phyloP scores from a whole-genome alignment of 2,329 filamentous ascomycete genomes.

The Sporothrix pallida region DNA sequence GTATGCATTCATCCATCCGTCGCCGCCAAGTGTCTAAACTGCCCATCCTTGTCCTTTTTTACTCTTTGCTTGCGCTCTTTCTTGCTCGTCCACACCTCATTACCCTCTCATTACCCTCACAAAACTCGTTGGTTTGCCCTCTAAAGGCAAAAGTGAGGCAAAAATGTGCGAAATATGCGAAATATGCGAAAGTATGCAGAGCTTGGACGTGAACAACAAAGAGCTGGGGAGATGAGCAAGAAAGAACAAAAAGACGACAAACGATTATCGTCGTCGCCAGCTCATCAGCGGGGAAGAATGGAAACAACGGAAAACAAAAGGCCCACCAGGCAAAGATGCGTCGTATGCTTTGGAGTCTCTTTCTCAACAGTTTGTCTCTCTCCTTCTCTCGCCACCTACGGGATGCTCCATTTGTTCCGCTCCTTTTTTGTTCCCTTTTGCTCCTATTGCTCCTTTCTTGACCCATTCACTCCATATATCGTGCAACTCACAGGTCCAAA shows the following conservation, averaged over 20 bases:
- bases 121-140: not conserved
- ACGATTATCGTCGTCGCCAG: not conserved
- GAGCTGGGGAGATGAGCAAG: not conserved
- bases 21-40: not conserved
- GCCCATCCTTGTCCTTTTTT: no score
- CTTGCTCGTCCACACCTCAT: no score
- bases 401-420: not conserved
- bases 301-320: not conserved
- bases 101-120: not conserved
- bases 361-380: no score
- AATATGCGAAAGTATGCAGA: no score
- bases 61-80: no score
- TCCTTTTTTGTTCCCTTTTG: not conserved
- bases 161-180: no score
- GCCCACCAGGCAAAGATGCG: not conserved
- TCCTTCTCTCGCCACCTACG: not conserved
- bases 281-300: not conserved
- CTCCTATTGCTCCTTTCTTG: not conserved
- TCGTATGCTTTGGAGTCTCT: not conserved
- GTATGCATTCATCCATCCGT: not conserved
- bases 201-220: not conserved
- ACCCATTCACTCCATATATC: not conserved
- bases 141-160: no score
- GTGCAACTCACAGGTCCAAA: not conserved
- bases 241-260: not conserved